Percentiles rank a stretch among this genome's conserved stretches.
These are phyloP conservation scores for Monosporozyma solicola DNA, from an alignment of 805 yeast genomes.

Conservation along the genomic window DNA sequence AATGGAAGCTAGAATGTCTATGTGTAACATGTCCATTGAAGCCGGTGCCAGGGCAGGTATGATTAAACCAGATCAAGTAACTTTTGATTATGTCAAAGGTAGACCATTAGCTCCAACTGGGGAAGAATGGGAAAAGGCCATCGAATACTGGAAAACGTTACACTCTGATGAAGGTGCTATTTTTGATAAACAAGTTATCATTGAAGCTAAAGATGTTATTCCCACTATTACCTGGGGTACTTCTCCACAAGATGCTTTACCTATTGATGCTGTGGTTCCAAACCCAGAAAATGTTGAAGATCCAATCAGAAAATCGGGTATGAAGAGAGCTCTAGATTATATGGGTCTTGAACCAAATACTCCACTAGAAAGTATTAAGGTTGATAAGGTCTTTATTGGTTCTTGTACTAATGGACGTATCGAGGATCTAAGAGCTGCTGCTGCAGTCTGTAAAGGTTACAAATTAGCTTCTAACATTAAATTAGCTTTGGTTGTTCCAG, in stretches of 20 bases:
- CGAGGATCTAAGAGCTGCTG: constrained; percentile 94
- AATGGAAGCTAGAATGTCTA: constrained; percentile 99
- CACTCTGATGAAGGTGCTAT: constrained; percentile 84
- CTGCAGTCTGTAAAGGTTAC: constrained; percentile 83
- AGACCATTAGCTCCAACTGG: constrained; percentile 94
- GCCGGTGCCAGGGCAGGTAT: constrained; percentile 99
- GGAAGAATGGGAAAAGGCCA: constrained; percentile 91
- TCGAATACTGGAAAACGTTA: constrained; percentile 82
- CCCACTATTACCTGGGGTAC: constrained; percentile 99
- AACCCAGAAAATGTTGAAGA: constrained; percentile 71
- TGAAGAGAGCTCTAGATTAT: constrained; percentile 85
- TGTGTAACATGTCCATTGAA: constrained; percentile 98
- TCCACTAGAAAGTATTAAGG: constrained; percentile 58
- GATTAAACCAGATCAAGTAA: constrained; percentile 91
- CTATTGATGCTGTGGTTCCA: constrained; percentile 84
- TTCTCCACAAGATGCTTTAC: constrained; percentile 97
- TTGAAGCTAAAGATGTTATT: constrained; percentile 75
- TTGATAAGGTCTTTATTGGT: constrained; percentile 95
- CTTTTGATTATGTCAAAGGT: constrained; percentile 84
- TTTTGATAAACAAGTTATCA: constrained; percentile 75
- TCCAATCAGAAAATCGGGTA: constrained; percentile 69
- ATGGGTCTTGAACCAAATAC: constrained; percentile 86
- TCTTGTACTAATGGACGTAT: constrained; percentile 97
- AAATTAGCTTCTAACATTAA: constrained; percentile 75
- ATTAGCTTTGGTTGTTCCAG: constrained; percentile 89